A percentile compares a stretch with the other conserved stretches of the same genome.
phyloP scores from a whole-genome alignment of 2,329 filamentous ascomycete genomes.

The Arthrobotrys iridis region DNA sequence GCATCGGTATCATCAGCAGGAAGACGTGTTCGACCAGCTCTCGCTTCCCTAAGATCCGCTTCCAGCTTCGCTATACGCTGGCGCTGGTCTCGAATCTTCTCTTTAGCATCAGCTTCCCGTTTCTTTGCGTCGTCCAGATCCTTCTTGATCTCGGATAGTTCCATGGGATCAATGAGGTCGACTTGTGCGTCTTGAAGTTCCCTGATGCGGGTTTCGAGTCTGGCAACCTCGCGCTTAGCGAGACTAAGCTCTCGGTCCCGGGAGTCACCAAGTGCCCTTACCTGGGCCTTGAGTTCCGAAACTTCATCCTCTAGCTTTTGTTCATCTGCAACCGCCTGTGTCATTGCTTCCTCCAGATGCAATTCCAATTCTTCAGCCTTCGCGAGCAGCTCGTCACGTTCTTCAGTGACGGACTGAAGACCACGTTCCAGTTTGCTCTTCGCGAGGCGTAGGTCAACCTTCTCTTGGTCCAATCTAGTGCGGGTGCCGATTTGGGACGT shows the following conservation, averaged over 20 bases:
- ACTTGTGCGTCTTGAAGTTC: slow-evolving; percentile 66
- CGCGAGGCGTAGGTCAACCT: slow-evolving; percentile 73
- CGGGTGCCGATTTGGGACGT: slow-evolving; percentile 66
- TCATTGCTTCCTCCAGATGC: slow-evolving; percentile 73
- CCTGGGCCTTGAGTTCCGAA: slow-evolving; percentile 64
- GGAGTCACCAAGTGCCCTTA: slow-evolving; percentile 65
- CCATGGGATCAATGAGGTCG: slow-evolving; percentile 68
- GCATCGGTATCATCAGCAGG: slow-evolving; percentile 62
- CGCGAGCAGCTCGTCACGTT: slow-evolving; percentile 69
- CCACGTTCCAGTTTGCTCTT: slow-evolving; percentile 76
- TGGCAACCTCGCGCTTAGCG: slow-evolving; percentile 71
- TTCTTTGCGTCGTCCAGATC: slow-evolving; percentile 73
- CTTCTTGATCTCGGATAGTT: slow-evolving; percentile 66
- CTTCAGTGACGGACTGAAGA: slow-evolving; percentile 72
- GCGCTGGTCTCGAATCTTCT: slow-evolving; percentile 72
- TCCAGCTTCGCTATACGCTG: slow-evolving; percentile 74
- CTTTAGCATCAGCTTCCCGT: slow-evolving; percentile 74
- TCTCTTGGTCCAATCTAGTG: slow-evolving; percentile 73
- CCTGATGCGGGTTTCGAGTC: slow-evolving; percentile 72
- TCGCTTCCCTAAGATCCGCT: slow-evolving; percentile 72
- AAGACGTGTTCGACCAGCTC: slow-evolving; percentile 59
- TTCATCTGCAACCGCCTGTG: slow-evolving; percentile 74
- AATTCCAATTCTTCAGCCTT: slow-evolving; percentile 71
- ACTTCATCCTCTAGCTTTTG: slow-evolving; percentile 70
- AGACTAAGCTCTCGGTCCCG: slow-evolving; percentile 68